A percentile compares a stretch with the other conserved stretches of the same genome.
phyloP scores from a whole-genome alignment of 75 land plant species.

The Chamaecyparis obtusa region DNA sequence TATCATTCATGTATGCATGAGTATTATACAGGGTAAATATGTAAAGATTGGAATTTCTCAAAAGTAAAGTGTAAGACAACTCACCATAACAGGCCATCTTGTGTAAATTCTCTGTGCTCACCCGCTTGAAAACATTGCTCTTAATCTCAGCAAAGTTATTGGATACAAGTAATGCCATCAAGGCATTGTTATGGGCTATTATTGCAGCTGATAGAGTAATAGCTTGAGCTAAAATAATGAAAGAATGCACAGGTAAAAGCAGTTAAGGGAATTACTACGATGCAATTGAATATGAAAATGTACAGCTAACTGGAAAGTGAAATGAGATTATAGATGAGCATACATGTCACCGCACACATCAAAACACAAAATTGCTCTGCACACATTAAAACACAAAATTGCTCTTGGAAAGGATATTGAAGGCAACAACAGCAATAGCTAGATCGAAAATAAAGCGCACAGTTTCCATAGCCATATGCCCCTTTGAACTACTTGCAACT shows the following conservation, averaged over 20 bases:
- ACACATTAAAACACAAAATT: background rate
- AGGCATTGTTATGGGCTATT: constrained; percentile 87
- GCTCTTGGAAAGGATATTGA: constrained; percentile 69
- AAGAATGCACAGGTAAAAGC: constrained; percentile 78
- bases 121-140: constrained; percentile 95
- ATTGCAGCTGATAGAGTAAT: constrained; percentile 94
- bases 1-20: background rate
- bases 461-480: constrained; percentile 38
- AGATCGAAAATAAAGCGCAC: constrained; percentile 65
- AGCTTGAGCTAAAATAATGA: constrained; percentile 90
- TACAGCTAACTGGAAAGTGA: background rate
- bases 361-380: too few relatives aligned
- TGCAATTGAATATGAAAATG: constrained; percentile 5
- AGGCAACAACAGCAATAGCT: constrained; percentile 67
- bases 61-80: constrained; percentile 1
- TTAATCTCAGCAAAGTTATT: constrained; percentile 99
- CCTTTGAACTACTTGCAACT: constrained; percentile 66
- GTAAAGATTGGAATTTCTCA: constrained; percentile 8
- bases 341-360: too few relatives aligned
- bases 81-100: constrained; percentile 80
- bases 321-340: background rate
- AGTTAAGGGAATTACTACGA: constrained; percentile 53
- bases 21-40: background rate
- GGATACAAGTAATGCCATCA: constrained; percentile 86
- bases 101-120: constrained; percentile 87